Evolutionary conservation across 2,329 filamentous ascomycete genomes (phyloP), one percentile per base, ranked within the genome.

Genomic region (Arthroderma sp.): DNA sequence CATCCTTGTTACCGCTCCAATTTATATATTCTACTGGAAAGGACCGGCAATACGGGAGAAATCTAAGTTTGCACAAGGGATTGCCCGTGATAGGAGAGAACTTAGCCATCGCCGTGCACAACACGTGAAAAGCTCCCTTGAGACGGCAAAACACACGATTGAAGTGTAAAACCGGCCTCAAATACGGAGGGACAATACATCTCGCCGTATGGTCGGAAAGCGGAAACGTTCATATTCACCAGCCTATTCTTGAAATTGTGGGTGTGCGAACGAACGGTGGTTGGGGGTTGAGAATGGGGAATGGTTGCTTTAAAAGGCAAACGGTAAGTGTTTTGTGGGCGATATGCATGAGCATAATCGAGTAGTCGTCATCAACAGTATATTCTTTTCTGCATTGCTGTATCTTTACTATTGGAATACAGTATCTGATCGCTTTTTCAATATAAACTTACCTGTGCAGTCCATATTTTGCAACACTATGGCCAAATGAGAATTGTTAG

Each of bases 1-100:
- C 0, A 68, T 78, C 42, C 49, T 80, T 1, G 70, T 83, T 4
- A 78, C 79, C 15, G 57, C 71, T 7, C 75, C 77, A 0, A 77
- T 83, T 6, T 82, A 81, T 49, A 60, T 77, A 28, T 78, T 83
- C 50, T 83, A 83, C 62, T 78, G 69, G 66, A 74, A 74, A 45
- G 80, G 80, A 0, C 74, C 75, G 0, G 47, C 51, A 0, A 71
- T 83, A 29, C 72, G 80, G 4, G 66, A 71, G 31, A 63, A 67
- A 7, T 82, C 78, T 2, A 72, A 73, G 0, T 83, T 83, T 53
- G 80, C 80, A 0, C 75, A 81, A 61, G 70, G 69, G 7, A 61
- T 84, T 5, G 75, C 74, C 10, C 61, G 61, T 1, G 70, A 61
- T 27, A 52, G 59, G 36, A 55, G 59, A 45, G 55, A 41, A 10